These are phyloP conservation scores for Vicia faba DNA, from an alignment of 306 rosid species.

Conservation along the genomic window DNA sequence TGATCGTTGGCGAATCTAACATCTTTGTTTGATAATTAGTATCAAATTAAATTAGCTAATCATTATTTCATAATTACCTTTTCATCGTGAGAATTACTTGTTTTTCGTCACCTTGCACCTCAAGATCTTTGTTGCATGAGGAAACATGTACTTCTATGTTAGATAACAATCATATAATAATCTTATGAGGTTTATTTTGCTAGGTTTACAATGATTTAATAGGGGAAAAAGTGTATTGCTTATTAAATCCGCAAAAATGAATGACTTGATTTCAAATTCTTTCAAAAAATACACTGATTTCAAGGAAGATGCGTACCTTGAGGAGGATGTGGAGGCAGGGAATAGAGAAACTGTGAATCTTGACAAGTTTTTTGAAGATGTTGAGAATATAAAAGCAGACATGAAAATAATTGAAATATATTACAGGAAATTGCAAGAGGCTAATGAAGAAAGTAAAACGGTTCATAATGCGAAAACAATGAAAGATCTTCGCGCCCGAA, in stretches of 20 bases:
- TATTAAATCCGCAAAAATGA: conserved; percentile 51
- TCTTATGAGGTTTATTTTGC: conserved; percentile 21
- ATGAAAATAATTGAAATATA: conserved; percentile 66
- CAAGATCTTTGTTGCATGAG: conserved; percentile 23
- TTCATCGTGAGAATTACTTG: conserved; percentile 35
- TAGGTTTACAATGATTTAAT: conserved; percentile 12
- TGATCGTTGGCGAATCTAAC: conserved; percentile 29
- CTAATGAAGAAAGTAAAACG: conserved; percentile 68
- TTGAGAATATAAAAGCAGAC: conserved; percentile 77
- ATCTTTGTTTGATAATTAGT: conserved; percentile 24
- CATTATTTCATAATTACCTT: conserved; percentile 46
- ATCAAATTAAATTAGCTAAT: conserved; percentile 46
- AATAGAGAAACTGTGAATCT: conserved; percentile 58
- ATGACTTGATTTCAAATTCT: conserved; percentile 74
- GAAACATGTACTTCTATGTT: conserved; percentile 13
- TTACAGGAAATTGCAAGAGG: conserved; percentile 61
- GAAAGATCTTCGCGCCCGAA: conserved; percentile 61
- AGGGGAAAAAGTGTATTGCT: not conserved
- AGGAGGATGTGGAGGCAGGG: conserved; percentile 70
- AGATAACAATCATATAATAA: not conserved
- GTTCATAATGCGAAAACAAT: conserved; percentile 77
- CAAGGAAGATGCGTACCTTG: conserved; percentile 54
- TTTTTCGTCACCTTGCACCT: conserved; percentile 48
- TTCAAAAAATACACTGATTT: conserved; percentile 67
- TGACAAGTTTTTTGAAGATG: conserved; percentile 83